Conservation (phyloP, 306 rosid species). For the Ziziphus jujuba region DNA sequence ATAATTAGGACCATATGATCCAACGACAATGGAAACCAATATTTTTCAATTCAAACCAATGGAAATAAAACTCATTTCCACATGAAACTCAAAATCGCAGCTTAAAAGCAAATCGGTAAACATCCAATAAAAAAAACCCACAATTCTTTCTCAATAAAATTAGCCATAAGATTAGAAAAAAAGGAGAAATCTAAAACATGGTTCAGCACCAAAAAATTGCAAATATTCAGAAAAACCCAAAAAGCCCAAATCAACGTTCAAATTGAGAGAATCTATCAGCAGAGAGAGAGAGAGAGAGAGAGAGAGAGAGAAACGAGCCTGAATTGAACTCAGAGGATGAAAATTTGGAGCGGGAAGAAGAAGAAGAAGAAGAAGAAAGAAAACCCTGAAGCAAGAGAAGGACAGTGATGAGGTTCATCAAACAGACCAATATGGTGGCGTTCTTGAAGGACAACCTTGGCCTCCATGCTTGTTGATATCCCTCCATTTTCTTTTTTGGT, state of each 20-base stretch:
- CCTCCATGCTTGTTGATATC: slow-evolving; percentile 65
- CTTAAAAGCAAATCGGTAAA: not conserved
- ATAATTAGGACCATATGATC: not conserved
- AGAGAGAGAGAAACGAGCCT: slow-evolving; percentile 38
- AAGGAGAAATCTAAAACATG: not conserved
- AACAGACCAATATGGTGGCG: slow-evolving; percentile 77
- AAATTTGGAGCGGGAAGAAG: slow-evolving; percentile 59
- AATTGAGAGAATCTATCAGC: not conserved
- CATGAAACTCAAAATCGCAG: not conserved
- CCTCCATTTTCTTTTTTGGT: slow-evolving; percentile 52
- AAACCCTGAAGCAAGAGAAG: slow-evolving; percentile 80
- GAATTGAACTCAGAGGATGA: slow-evolving; percentile 36
- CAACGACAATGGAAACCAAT: slow-evolving; percentile 19
- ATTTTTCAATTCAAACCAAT: not conserved
- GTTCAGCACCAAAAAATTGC: slow-evolving; percentile 15
- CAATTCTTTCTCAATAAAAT: not conserved
- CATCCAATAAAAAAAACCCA: slow-evolving; percentile 1
- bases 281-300: not conserved
- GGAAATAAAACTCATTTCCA: slow-evolving; percentile 9
- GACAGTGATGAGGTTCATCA: slow-evolving; percentile 57
- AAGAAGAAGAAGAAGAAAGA: slow-evolving; percentile 59
- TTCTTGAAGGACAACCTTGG: slow-evolving; percentile 72
- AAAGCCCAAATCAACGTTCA: not conserved
- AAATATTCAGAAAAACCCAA: not conserved
- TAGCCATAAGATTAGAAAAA: not conserved